phyloP scores from a whole-genome alignment of 495 filamentous ascomycete species.

The Pseudoneurospora amorphoporcata region DNA sequence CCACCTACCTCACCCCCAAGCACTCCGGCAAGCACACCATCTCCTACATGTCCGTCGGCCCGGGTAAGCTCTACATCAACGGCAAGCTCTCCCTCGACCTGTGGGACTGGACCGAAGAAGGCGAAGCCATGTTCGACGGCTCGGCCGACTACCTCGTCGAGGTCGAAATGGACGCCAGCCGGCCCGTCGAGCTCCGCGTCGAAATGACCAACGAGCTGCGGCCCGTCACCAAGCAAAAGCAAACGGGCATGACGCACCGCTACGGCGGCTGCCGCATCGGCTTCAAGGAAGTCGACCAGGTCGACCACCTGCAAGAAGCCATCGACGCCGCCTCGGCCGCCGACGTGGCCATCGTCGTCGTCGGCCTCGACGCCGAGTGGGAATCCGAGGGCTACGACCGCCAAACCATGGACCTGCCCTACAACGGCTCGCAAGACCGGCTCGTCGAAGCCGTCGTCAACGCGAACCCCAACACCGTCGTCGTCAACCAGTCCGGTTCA shows the following conservation, averaged over 20 bases:
- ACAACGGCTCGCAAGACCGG: conserved; percentile 58
- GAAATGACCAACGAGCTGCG: conserved; percentile 55
- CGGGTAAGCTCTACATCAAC: conserved; percentile 58
- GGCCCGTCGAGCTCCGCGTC: conserved; percentile 39
- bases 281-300: conserved; percentile 55
- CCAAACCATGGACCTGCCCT: conserved; percentile 71
- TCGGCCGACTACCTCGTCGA: conserved; percentile 45
- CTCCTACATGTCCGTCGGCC: conserved; percentile 66
- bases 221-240: conserved; percentile 39
- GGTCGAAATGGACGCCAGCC: conserved; percentile 39
- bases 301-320: conserved; percentile 63
- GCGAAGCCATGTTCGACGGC: conserved; percentile 52
- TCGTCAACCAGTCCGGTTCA: conserved; percentile 77
- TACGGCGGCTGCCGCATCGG: conserved; percentile 73
- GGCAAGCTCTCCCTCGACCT: conserved; percentile 63
- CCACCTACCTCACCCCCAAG: conserved; percentile 42
- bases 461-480: conserved; percentile 62
- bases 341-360: conserved; percentile 69
- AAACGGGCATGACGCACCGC: conserved; percentile 42
- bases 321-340: conserved; percentile 54
- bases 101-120: conserved; percentile 58
- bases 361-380: conserved; percentile 78
- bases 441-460: conserved; percentile 58
- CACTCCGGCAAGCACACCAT: conserved; percentile 58
- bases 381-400: conserved; percentile 82